A percentile compares a stretch with the other conserved stretches of the same genome.
phyloP scores from a whole-genome alignment of 192 early-diverging fungal genomes.

The Lobosporangium transversale region DNA sequence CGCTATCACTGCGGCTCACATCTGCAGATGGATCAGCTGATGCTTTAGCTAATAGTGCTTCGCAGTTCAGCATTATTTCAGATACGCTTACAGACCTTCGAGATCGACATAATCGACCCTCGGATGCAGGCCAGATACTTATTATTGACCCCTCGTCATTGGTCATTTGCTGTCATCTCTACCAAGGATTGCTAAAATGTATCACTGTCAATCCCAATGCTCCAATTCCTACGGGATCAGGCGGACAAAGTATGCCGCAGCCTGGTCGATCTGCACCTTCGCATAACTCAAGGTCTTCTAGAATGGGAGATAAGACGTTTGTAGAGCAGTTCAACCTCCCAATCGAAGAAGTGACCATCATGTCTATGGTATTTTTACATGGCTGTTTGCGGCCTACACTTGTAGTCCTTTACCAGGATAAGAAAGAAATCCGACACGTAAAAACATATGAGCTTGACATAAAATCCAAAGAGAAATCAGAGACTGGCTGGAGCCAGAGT shows the following conservation, averaged over 20 bases:
- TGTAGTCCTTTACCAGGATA: constrained; percentile 69
- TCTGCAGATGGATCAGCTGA: constrained; percentile 10
- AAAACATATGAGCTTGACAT: constrained; percentile 67
- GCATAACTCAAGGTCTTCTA: constrained; percentile 15
- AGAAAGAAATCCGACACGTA: constrained; percentile 60
- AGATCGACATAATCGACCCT: constrained; percentile 68
- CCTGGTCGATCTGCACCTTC: neutral
- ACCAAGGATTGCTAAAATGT: constrained; percentile 76
- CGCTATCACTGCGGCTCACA: constrained; percentile 72
- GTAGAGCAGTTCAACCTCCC: constrained; percentile 11
- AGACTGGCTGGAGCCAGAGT: constrained; percentile 51
- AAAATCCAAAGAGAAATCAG: constrained; percentile 52
- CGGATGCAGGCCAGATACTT: constrained; percentile 63
- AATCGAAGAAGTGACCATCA: constrained; percentile 65
- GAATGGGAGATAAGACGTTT: constrained; percentile 12
- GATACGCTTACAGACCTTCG: constrained; percentile 70
- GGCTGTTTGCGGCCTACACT: constrained; percentile 47
- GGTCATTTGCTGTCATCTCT: constrained; percentile 67
- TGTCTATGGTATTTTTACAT: constrained; percentile 61
- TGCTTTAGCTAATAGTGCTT: neutral
- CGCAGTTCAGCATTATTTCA: constrained; percentile 61
- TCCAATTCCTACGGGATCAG: neutral
- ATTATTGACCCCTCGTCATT: constrained; percentile 55
- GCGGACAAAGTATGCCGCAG: neutral
- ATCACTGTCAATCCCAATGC: constrained; percentile 60